Base-by-base conservation (phyloP, 2,329 filamentous ascomycete species). In the Neonectria coccinea region DNA sequence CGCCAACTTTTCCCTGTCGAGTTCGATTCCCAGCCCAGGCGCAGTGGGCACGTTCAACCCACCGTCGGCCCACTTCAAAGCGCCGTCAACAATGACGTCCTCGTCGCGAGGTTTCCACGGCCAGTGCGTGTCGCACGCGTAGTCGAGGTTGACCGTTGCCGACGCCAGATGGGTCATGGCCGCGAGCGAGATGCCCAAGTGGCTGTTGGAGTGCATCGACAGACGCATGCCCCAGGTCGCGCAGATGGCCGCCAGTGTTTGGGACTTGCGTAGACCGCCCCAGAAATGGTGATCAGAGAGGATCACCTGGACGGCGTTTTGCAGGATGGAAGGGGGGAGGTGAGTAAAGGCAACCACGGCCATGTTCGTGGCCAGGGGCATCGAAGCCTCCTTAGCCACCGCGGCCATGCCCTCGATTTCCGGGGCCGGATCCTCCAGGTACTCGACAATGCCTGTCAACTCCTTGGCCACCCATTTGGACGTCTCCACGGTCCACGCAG, bases 41-140 rank as follows among this genome's bases (percentile, higher is more conserved):
- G 61, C 47, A 0, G 69, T 76, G 0, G 79, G 79, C 22, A 81
- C 79, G 0, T 71, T 39, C 4, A 81, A 64, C 1, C 76, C 78
- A 0, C 79, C 79, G 42, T 81, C 73, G 0, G 54, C 66, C 79
- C 79, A 82, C 27, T 68, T 75, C 58, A 82, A 47, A 0, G 75
- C 73, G 1, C 79, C 78, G n/a, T 79, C 75, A 8, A 77, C 62
- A 48, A 82, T 70, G 5, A 82, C 79, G 53, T 82, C 80, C 65
- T 82, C 80, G 7, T 81, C 77, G 0, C 77, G 74, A 3, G 76
- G 78, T 70, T 82, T 82, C 80, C 80, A 82, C 7, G 80, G 80
- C 80, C 80, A 82, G 62, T 82, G 80, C 0, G 80, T 82, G 54
- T 81, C 80, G 52, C 80, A 82, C 0, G 80, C 80, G 45, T 82